Base-by-base conservation (phyloP, 495 filamentous ascomycete species). In the Trichoderma asperelloides region DNA sequence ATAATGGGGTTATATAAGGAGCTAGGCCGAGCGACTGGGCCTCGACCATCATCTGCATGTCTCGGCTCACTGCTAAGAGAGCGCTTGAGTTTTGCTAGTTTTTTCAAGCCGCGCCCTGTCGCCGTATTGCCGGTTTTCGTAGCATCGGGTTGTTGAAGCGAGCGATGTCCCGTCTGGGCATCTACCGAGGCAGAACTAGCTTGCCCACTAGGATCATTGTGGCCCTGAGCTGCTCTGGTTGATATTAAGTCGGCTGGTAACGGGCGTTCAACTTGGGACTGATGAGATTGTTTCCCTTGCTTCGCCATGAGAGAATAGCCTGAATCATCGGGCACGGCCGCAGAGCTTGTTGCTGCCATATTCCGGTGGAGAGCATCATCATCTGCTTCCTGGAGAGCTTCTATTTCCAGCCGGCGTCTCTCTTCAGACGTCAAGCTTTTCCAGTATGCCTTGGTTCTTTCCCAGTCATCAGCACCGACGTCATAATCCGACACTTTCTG, bases 381-480 rank as follows among this genome's bases (percentile, higher is more conserved):
- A 1, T 79, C 81, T 12, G 78, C 82, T 43, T 81, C 80, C 66
- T 81, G 78, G 12, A 74, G 47, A 33, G 85, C 83, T 69, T 87
- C 83, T 16, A 74, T 76, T 69, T 88, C 86, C 18, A 89, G 74
- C 69, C 86, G 80, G 16, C 79, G 75, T 67, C 84, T 83, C 72
- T 82, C 82, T 49, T 86, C 81, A 21, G 81, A 78, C 41, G 80
- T 85, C n/a, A 91, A 75, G 45, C 82, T 82, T 51, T 80, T 83
- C 89, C 86, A 90, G 70, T 86, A 89, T 3, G 82, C 79, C 71
- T 87, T 88, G 21, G 84, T 82, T 66, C 76, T 76, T 45, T 87
- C 82, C 88, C 87, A 89, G 45, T 85, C 86, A 70, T 81, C 77
- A 45, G 40, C 71, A 25, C 65, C 69, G 64, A 62, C 33, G 49